phyloP scores from a whole-genome alignment of 345 rosid species.

The Eutrema heterophyllum region DNA sequence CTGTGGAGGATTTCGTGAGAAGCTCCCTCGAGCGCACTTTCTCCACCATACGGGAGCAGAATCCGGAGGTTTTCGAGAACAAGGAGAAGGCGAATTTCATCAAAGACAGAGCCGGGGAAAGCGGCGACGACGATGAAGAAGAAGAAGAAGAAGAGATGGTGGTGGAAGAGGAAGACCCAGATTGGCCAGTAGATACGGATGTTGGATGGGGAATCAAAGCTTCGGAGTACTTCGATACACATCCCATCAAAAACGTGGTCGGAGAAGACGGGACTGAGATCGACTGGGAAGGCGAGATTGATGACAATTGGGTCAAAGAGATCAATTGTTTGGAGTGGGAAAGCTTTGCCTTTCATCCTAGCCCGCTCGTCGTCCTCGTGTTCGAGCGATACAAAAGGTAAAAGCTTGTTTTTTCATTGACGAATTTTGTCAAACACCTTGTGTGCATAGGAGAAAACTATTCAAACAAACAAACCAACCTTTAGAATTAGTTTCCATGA shows the following conservation, averaged over 20 bases:
- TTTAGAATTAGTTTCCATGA: background rate
- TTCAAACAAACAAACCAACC: background rate
- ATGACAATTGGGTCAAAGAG: constrained; percentile 80
- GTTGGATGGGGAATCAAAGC: constrained; percentile 95
- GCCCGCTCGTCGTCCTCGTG: constrained; percentile 68
- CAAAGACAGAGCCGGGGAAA: constrained; percentile 38
- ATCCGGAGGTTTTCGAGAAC: constrained; percentile 47
- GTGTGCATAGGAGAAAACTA: background rate
- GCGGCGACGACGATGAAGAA: background rate
- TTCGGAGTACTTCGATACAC: constrained; percentile 83
- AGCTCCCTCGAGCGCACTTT: constrained; percentile 60
- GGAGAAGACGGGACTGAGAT: constrained; percentile 79
- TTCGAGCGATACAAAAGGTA: constrained; percentile 80
- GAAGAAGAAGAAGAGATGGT: constrained; percentile 42
- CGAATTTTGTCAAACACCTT: constrained; percentile 20
- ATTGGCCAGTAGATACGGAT: constrained; percentile 95
- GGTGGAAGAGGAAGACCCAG: constrained; percentile 73
- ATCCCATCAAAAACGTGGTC: constrained; percentile 69
- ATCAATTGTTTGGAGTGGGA: constrained; percentile 93
- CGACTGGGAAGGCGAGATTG: constrained; percentile 91
- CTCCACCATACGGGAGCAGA: constrained; percentile 53
- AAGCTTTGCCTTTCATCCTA: constrained; percentile 84
- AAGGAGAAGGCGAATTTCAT: constrained; percentile 37
- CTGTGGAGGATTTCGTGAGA: constrained; percentile 79
- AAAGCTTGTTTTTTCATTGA: background rate